A percentile compares a stretch with the other conserved stretches of the same genome.
Conservation (phyloP, 2,329 filamentous ascomycete species). For the Fusarium dimerum region DNA sequence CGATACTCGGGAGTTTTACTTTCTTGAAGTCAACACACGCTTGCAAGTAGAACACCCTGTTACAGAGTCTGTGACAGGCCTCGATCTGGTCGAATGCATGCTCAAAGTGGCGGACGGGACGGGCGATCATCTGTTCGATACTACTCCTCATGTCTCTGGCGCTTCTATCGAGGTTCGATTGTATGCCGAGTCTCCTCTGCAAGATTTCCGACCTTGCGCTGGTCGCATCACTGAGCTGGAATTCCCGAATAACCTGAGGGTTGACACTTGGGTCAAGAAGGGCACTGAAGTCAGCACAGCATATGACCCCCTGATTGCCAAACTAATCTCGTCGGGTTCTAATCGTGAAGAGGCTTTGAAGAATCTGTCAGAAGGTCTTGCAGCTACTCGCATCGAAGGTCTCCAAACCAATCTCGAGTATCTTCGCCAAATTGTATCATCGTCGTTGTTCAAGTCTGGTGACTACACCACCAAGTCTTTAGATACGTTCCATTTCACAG, state of each 20-base stretch:
- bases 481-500: conserved; percentile 30
- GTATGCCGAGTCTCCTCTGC: conserved; percentile 54
- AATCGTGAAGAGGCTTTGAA: conserved; percentile 62
- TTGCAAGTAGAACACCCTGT: conserved; percentile 52
- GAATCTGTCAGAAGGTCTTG: conserved; percentile 62
- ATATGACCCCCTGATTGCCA: conserved; percentile 77
- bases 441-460: conserved; percentile 29
- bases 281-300: conserved; percentile 73
- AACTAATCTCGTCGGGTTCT: conserved; percentile 67
- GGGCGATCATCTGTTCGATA: conserved; percentile 18
- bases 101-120: conserved; percentile 32
- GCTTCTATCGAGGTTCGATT: conserved; percentile 42
- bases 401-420: conserved; percentile 40
- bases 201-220: conserved; percentile 59
- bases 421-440: conserved; percentile 31
- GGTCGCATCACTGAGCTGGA: conserved; percentile 58
- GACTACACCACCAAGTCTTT: conserved; percentile 37
- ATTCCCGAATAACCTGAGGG: conserved; percentile 54
- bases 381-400: conserved; percentile 41
- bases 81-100: conserved; percentile 67
- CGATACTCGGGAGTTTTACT: conserved; percentile 41
- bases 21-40: conserved; percentile 51
- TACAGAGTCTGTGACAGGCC: conserved; percentile 74
- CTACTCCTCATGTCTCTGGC: conserved; percentile 13
- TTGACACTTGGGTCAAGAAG: conserved; percentile 67